Base-by-base conservation (phyloP, 1,284 basidiomycete species). In the Taiwanofungus camphoratus region DNA sequence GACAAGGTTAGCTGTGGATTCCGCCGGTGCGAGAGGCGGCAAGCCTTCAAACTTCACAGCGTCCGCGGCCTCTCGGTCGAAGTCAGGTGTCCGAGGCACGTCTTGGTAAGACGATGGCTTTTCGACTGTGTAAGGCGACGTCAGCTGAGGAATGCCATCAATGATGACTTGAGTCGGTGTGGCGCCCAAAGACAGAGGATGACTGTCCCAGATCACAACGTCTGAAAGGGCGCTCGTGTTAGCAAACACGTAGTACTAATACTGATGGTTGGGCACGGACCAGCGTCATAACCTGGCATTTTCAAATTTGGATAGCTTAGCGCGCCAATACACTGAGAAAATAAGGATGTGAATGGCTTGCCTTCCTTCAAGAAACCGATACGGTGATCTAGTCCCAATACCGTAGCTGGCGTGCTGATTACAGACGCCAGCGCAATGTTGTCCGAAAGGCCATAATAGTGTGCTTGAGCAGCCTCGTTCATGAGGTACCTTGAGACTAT, bases 381-480 rank as follows among this genome's bases (percentile, higher is more conserved):
- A 22, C 92, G 75, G 61, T 96, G 90, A 45, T 82, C 83, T 45
- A 87, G 68, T 1, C 92, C 92, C 47, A 91, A 69, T 2, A 83
- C 73, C 29, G 71, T 73, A 1, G 92, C 91, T 1, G 92, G 82
- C 9, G 82, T 85, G 1, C 83, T 79, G 0, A 82, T 95, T 13
- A 95, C 83, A 2, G 87, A 71, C 3, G 81, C 71, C 8, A 92
- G 63, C 4, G 85, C 83, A 21, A 82, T 61, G 50, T 82, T 69
- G 9, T 66, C 61, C 1, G 75, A 61, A 29, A 86, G 65, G 8
- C 81, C 79, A 52, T 80, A 94, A 59, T 86, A 86, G 56, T 92
- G 82, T 1, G 87, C 90, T 60, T 93, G 89, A 44, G 90, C 87
- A 0, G 92, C 92, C 63, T 96, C 92, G 56, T 82, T 83, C 2